Percentiles rank a stretch among this genome's conserved stretches.
Evolutionary conservation across 2,329 filamentous ascomycete species (phyloP).

Genomic region (Mycosphaerelloides madeirae): DNA sequence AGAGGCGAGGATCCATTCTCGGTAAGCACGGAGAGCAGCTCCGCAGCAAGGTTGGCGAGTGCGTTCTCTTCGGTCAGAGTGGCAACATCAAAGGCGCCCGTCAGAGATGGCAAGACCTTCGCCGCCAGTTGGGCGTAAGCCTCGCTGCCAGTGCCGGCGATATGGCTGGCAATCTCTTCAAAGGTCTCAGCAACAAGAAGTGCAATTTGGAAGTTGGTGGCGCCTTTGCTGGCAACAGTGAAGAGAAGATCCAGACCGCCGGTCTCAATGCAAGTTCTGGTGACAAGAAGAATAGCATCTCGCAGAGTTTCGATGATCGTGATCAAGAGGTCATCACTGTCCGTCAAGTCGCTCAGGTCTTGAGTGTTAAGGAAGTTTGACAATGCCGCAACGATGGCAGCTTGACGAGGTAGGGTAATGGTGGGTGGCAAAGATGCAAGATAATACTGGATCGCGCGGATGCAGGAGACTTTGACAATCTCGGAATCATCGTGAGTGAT

Average conservation of each 20-base stretch:
- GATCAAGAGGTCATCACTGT: slow-evolving; percentile 87
- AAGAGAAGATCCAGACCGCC: slow-evolving; percentile 82
- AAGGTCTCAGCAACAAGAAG: slow-evolving; percentile 86
- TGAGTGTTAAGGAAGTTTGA: slow-evolving; percentile 72
- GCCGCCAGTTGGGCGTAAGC: slow-evolving; percentile 73
- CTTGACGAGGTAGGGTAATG: slow-evolving; percentile 55
- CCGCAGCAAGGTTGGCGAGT: slow-evolving; percentile 79
- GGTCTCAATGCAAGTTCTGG: slow-evolving; percentile 65
- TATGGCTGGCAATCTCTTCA: slow-evolving; percentile 72
- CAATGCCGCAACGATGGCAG: slow-evolving; percentile 55
- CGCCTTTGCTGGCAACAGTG: slow-evolving; percentile 79
- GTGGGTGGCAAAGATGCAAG: slow-evolving; percentile 50
- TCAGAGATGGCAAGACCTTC: slow-evolving; percentile 83
- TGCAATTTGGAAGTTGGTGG: slow-evolving; percentile 84
- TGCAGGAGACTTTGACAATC: slow-evolving; percentile 85
- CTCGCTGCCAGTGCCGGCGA: slow-evolving; percentile 60
- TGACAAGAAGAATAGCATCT: slow-evolving; percentile 75
- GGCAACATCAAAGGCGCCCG: slow-evolving; percentile 82
- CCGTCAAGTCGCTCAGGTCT: slow-evolving; percentile 76
- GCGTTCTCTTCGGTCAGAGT: slow-evolving; percentile 79
- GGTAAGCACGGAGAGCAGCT: slow-evolving; percentile 74
- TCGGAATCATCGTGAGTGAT: slow-evolving; percentile 74
- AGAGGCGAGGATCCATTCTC: slow-evolving; percentile 81
- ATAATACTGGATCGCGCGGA: slow-evolving; percentile 75
- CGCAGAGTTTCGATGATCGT: slow-evolving; percentile 83